phyloP scores from a whole-genome alignment of 208 protist genomes.

The Acanthamoeba lenticulata region DNA sequence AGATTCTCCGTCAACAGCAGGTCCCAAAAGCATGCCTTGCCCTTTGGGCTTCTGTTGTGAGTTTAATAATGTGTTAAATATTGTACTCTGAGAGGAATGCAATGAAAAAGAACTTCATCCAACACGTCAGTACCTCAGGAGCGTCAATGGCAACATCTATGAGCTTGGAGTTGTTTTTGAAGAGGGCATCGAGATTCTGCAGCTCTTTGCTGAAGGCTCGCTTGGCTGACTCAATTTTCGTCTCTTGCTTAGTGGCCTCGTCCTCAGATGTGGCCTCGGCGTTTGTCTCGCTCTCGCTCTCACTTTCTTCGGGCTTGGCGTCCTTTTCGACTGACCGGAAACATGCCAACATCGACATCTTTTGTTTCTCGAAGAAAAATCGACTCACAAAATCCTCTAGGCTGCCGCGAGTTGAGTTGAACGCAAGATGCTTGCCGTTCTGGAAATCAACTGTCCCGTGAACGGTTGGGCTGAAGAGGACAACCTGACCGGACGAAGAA shows the following conservation, averaged over 20 bases:
- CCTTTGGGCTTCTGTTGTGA: neutral
- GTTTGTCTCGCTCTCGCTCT: slow-evolving; percentile 12
- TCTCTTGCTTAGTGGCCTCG: slow-evolving; percentile 12
- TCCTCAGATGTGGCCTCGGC: neutral
- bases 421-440: no score
- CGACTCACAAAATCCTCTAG: no score
- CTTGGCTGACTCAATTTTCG: neutral
- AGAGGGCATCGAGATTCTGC: neutral
- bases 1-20: neutral
- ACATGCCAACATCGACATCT: neutral
- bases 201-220: neutral
- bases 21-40: neutral
- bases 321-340: neutral
- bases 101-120: neutral
- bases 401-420: no score
- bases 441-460: no score
- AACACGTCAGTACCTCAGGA: neutral
- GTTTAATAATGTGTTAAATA: neutral
- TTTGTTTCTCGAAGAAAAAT: neutral
- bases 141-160: neutral
- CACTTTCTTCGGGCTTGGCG: neutral
- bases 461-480: no score
- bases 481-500: no score
- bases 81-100: neutral
- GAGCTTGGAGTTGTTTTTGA: neutral